A percentile compares a stretch with the other conserved stretches of the same genome.
phyloP scores from a whole-genome alignment of 148 eudicot species.

The Polygonum maritimum region DNA sequence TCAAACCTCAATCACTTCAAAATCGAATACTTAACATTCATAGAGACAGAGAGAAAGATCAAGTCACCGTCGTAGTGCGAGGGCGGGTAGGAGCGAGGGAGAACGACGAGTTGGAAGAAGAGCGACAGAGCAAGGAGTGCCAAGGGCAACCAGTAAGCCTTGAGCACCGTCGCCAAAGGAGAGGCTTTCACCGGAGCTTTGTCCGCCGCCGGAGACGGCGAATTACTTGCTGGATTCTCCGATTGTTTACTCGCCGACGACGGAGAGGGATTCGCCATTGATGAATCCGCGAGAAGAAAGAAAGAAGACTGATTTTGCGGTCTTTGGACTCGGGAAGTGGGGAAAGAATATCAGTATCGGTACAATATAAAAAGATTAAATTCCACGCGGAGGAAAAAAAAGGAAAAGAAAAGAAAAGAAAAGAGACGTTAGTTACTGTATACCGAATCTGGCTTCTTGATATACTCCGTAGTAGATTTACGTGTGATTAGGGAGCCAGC shows the following conservation, averaged over 20 bases:
- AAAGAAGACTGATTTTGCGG: neutral
- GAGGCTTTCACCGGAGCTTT: conserved; percentile 17
- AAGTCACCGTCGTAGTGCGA: conserved; percentile 69
- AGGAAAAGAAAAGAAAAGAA: neutral
- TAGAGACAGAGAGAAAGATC: neutral
- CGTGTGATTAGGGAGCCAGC: too few species aligned
- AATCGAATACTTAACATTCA: neutral
- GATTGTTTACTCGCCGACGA: conserved; percentile 13
- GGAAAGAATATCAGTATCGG: too few species aligned
- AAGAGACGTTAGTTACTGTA: neutral
- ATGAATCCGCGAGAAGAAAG: neutral
- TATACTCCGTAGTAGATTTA: neutral
- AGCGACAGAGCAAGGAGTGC: conserved; percentile 47
- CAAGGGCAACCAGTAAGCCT: conserved; percentile 56
- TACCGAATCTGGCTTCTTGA: neutral
- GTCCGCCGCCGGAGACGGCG: conserved; percentile 1
- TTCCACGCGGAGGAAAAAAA: neutral
- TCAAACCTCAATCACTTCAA: neutral
- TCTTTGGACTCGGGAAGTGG: neutral
- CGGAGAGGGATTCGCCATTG: conserved; percentile 10
- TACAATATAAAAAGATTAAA: neutral
- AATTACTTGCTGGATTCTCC: neutral
- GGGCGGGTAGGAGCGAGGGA: conserved; percentile 57
- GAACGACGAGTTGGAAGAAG: conserved; percentile 47
- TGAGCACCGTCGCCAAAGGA: conserved; percentile 22